Evolutionary conservation across 2,329 filamentous ascomycete species (phyloP).

Genomic region (Calonectria leucothoes): DNA sequence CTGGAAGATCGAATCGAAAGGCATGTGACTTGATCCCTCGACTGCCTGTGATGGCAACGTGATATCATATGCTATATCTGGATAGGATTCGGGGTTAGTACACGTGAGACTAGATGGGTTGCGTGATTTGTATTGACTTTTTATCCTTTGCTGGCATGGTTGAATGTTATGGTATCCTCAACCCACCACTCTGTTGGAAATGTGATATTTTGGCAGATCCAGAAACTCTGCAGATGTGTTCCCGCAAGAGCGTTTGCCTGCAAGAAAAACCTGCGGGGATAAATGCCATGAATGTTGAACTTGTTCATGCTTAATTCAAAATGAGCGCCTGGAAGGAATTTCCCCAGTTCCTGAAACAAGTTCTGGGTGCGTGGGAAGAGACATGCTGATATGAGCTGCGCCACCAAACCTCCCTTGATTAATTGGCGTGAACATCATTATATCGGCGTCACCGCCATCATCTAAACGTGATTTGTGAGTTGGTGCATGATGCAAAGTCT

Average conservation of each 20-base stretch:
- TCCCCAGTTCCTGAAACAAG: background rate
- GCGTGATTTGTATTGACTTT: background rate
- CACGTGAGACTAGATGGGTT: background rate
- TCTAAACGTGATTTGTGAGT: background rate
- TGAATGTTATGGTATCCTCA: background rate
- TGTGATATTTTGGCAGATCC: background rate
- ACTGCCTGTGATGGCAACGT: background rate
- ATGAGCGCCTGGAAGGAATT: background rate
- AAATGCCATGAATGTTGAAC: background rate
- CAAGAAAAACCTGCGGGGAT: background rate
- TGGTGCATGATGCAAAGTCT: background rate
- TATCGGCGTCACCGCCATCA: background rate
- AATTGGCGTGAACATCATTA: background rate
- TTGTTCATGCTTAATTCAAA: background rate
- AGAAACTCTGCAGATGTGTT: background rate
- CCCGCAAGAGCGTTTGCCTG: background rate
- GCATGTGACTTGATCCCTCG: background rate
- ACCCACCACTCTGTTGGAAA: background rate
- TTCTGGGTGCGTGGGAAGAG: background rate
- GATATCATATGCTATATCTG: background rate
- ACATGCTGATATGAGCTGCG: background rate
- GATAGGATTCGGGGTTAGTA: background rate
- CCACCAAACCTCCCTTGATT: background rate
- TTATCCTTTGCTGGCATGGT: background rate
- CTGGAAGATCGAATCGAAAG: background rate